Conservation (phyloP, 2,329 filamentous ascomycete genomes). For the Mycogone perniciosa region DNA sequence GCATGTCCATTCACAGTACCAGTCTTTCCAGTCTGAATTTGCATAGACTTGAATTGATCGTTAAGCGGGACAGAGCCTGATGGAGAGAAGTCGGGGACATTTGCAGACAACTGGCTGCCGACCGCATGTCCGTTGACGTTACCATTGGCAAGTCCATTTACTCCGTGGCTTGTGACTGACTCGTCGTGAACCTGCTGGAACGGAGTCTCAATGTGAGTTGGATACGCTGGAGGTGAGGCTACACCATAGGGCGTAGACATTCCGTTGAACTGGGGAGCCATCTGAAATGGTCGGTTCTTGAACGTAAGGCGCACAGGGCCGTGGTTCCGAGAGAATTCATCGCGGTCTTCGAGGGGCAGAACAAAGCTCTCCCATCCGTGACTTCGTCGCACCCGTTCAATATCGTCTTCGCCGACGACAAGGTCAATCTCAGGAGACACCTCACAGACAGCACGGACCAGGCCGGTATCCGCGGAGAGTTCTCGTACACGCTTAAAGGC, state of each 20-base stretch:
- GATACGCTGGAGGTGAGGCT: constrained; percentile 24
- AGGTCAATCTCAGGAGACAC: constrained; percentile 69
- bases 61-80: constrained; percentile 18
- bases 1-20: constrained; percentile 12
- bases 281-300: constrained; percentile 28
- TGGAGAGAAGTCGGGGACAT: constrained; percentile 36
- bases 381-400: constrained; percentile 69
- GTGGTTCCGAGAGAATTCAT: constrained; percentile 65
- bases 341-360: constrained; percentile 62
- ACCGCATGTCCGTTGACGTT: constrained; percentile 24
- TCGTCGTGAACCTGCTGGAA: constrained; percentile 29
- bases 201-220: constrained; percentile 20
- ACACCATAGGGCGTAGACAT: constrained; percentile 27
- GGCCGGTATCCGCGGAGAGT: constrained; percentile 53
- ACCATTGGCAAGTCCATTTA: constrained; percentile 24
- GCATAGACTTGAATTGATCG: neutral
- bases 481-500: constrained; percentile 68
- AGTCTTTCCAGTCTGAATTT: neutral
- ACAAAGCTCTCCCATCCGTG: constrained; percentile 79
- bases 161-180: constrained; percentile 32
- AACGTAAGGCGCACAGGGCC: constrained; percentile 46
- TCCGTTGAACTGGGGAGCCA: constrained; percentile 26
- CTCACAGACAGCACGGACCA: constrained; percentile 69
- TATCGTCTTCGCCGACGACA: constrained; percentile 65
- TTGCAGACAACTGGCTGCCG: constrained; percentile 29